These are phyloP conservation scores for Biancaea sappan DNA, from an alignment of 306 rosid species.

Conservation along the genomic window DNA sequence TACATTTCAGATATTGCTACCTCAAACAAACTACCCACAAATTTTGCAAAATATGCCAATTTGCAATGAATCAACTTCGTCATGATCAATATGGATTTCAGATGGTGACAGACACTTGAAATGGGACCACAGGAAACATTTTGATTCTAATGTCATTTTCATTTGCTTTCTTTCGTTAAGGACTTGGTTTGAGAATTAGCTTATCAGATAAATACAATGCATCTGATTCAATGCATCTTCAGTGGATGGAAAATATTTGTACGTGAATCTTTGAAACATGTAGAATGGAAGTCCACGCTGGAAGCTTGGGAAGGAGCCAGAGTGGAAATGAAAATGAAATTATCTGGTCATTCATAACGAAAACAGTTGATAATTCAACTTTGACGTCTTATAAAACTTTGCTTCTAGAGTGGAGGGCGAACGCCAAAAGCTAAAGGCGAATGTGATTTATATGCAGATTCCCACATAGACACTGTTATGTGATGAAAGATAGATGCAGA, in stretches of 20 bases:
- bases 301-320: slow-evolving; percentile 5
- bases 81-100: too few species aligned
- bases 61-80: too few species aligned
- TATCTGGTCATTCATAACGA: not conserved
- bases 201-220: not conserved
- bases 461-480: too few species aligned
- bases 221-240: too few species aligned
- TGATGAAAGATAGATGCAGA: too few species aligned
- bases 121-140: too few species aligned
- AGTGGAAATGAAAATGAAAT: not conserved
- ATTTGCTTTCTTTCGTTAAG: not conserved
- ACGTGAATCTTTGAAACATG: not conserved
- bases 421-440: not conserved
- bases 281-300: not conserved
- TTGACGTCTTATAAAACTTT: not conserved
- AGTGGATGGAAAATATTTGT: too few species aligned
- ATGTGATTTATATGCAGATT: not conserved
- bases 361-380: not conserved
- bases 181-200: not conserved
- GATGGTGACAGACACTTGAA: too few species aligned
- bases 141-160: too few species aligned
- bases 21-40: too few species aligned
- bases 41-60: too few species aligned
- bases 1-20: not conserved
- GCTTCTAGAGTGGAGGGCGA: not conserved